Evolutionary conservation across 306 rosid species (phyloP).

Genomic region (Abrus pulchellus): DNA sequence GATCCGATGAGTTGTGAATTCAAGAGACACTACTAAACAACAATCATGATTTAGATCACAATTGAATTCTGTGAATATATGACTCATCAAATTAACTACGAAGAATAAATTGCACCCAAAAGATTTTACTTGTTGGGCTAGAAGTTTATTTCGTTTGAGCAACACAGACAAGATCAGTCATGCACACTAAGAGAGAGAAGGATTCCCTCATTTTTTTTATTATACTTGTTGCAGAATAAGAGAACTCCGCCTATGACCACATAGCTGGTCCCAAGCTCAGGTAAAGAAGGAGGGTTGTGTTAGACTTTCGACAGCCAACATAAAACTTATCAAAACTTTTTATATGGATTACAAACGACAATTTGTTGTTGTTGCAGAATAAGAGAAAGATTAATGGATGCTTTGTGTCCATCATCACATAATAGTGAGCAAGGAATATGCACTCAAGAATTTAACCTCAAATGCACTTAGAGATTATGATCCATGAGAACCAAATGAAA

Average conservation of each 20-base stretch:
- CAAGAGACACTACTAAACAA: conserved; percentile 4
- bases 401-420: background rate
- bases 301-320: too few species aligned
- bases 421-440: background rate
- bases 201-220: conserved; percentile 17
- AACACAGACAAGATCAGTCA: background rate
- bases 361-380: background rate
- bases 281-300: too few species aligned
- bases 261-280: too few species aligned
- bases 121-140: background rate
- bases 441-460: conserved; percentile 1
- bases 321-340: too few species aligned
- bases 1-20: conserved; percentile 14
- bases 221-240: background rate
- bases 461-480: conserved; percentile 21
- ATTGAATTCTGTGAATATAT: background rate
- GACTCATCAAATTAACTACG: background rate
- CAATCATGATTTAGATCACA: background rate
- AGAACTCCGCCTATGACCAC: too few species aligned
- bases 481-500: conserved; percentile 29
- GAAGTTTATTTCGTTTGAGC: background rate
- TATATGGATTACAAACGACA: too few species aligned
- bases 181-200: background rate
- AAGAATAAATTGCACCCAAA: conserved; percentile 9
- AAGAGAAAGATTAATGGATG: conserved; percentile 10